A percentile compares a stretch with the other conserved stretches of the same genome.
Evolutionary conservation across 75 land plant species (phyloP).

Genomic region (Sequoiadendron giganteum): DNA sequence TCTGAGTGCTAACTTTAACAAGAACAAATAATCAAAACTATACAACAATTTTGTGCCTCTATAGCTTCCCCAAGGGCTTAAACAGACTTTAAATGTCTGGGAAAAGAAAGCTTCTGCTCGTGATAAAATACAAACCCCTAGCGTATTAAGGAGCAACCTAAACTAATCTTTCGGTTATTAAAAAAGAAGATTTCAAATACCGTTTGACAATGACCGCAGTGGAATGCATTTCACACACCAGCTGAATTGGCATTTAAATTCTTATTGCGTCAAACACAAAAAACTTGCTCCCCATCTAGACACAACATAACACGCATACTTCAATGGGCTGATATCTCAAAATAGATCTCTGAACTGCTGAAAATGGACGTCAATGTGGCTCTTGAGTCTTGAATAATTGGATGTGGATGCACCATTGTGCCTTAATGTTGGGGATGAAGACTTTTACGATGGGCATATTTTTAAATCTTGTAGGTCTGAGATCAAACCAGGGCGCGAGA

Average conservation of each 20-base stretch:
- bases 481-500: conserved; percentile 60
- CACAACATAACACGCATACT: not conserved
- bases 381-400: not conserved
- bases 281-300: not conserved
- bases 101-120: not conserved
- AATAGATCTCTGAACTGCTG: not conserved
- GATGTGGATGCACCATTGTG: not conserved
- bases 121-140: not conserved
- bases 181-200: not conserved
- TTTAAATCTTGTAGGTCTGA: conserved; percentile 11
- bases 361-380: not conserved
- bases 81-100: not conserved
- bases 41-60: not conserved
- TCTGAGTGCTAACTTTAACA: not conserved
- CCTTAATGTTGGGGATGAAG: not conserved
- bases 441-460: not conserved
- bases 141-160: not conserved
- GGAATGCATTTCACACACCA: not conserved
- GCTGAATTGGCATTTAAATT: not conserved
- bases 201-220: not conserved
- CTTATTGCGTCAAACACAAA: not conserved
- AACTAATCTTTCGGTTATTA: not conserved
- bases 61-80: not conserved
- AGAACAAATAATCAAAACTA: not conserved
- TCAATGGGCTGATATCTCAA: not conserved